Percentiles rank a stretch among this genome's conserved stretches.
phyloP scores from a whole-genome alignment of 2,329 filamentous ascomycete species.

The Chrysoporthe cubensis region DNA sequence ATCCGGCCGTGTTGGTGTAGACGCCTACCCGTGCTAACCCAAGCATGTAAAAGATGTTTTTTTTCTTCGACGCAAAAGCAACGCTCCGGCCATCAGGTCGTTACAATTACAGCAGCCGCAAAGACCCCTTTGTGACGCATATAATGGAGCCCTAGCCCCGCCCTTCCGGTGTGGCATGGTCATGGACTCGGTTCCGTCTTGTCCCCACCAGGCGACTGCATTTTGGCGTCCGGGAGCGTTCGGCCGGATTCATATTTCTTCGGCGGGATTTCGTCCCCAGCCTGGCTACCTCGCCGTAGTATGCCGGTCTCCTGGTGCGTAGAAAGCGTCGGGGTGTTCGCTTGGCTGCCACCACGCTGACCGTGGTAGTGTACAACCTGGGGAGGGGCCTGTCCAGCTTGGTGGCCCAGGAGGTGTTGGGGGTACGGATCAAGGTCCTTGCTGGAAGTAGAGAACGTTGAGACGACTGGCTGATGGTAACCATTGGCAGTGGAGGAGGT shows the following conservation, averaged over 20 bases:
- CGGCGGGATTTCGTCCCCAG: slow-evolving; percentile 36
- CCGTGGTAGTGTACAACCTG: slow-evolving; percentile 71
- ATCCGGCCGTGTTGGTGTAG: slow-evolving; percentile 15
- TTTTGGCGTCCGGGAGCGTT: slow-evolving; percentile 43
- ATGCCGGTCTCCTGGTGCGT: slow-evolving; percentile 54
- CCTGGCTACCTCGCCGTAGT: slow-evolving; percentile 54
- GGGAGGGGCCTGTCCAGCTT: slow-evolving; percentile 65
- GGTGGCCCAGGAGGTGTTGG: slow-evolving; percentile 65
- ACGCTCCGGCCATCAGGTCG: slow-evolving; percentile 25
- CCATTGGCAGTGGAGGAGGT: slow-evolving; percentile 54
- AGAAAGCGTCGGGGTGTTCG: slow-evolving; percentile 64
- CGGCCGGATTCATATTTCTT: slow-evolving; percentile 48
- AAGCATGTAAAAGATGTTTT: slow-evolving; percentile 17
- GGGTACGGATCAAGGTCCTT: slow-evolving; percentile 71
- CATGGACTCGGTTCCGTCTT: slow-evolving; percentile 31
- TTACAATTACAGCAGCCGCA: slow-evolving; percentile 28
- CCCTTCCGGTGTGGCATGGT: not conserved
- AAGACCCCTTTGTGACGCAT: not conserved
- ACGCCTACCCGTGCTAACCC: slow-evolving; percentile 23
- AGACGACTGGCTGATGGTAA: slow-evolving; percentile 71
- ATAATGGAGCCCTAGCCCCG: too few species aligned
- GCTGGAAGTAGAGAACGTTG: slow-evolving; percentile 72
- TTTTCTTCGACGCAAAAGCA: slow-evolving; percentile 18
- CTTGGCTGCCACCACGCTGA: slow-evolving; percentile 68
- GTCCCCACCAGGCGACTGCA: slow-evolving; percentile 37